Evolutionary conservation across 805 yeast species (phyloP), one percentile per base, ranked within the genome.

Genomic region (Nakazawaea ishiwadae): DNA sequence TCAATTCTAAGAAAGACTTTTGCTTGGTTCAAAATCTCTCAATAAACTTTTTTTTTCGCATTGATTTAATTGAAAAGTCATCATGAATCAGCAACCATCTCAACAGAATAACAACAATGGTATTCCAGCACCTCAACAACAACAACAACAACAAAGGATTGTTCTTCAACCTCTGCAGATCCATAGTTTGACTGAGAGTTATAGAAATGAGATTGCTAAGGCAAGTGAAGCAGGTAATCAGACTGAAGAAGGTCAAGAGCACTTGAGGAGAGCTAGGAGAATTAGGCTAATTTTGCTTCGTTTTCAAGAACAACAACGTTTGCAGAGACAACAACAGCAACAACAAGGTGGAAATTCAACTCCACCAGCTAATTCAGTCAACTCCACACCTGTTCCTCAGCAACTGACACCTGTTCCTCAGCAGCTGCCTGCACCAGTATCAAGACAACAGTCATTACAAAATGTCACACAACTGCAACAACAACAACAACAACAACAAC

Each of bases 191-290:
- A 71, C 81, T 10, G 75, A 71, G 46, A 83, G 79, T 41, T 75
- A 78, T 48, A 74, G 73, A 38, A 63, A 69, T 24, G 84, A 79
- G 50, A 69, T 78, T 24, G 77, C 75, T 17, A 73, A 75, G 50
- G 89, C 88, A 1, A 77, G 75, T 50, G 72, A 71, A 14, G 72
- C 81, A 0, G 86, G 87, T 3, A 68, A 68, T 26, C 75, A 72
- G 19, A 71, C 81, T 0, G 78, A 74, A 0, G 77, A 68, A 44
- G 88, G 87, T 15, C 74, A 75, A 50, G 80, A 77, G 47, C 82
- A 81, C 50, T 60, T 76, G 50, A 68, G 68, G 45, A 77, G 75
- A 47, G 88, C 87, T 3, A 79, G 81, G 33, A 73, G 72, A 41
- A 77, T 83, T 48, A 81, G 77, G 55, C 75, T 74, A 34, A 66